Base-by-base conservation (phyloP, 208 protist genomes). In the Zelonia costaricensis region DNA sequence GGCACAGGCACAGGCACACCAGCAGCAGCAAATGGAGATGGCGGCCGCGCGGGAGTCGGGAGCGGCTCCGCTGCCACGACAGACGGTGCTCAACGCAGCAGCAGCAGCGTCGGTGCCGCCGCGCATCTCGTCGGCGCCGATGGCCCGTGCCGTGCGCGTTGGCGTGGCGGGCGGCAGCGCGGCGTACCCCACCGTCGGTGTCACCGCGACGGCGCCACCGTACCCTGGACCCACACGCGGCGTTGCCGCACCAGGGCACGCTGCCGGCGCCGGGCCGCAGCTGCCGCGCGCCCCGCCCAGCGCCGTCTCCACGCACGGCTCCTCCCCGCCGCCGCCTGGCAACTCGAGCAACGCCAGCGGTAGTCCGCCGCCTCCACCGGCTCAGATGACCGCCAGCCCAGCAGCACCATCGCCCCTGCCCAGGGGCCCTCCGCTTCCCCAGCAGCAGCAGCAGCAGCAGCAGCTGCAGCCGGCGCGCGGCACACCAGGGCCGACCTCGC, bases 111-210 rank as follows among this genome's bases (percentile, higher is more conserved):
- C 20, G 42, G 66, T 76, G 13, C 69, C 69, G 3, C 69, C 69
- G 1, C 61, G 69, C 20, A 70, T 76, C 20, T 61, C 62, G 0
- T 76, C 69, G 0, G 69, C 69, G 0, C 69, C 69, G 0, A 76
- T 76, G 69, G 43, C 62, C n/a, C 66, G 66, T 2, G 18, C 51
- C 8, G 18, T 61, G 23, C 58, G 63, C 13, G 35, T 36, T 5
- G 45, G 45, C 25, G 49, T 22, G 25, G 40, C 31, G 3, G 13
- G 16, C 27, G 18, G 47, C 40, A 38, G 42, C 12, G 33, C 66
- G 3, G 20, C 57, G 5, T 73, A 73, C 55, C 53, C 58, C 0
- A 33, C 57, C 30, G 30, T 13, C 27, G 25, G 30, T 16, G 58
- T 58, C 18, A 40, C 48, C n/a, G 28, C 5, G 12, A 45, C 48